Percentiles rank a stretch among this genome's conserved stretches.
These are phyloP conservation scores for Plectosphaerella sp. DNA, from an alignment of 2,329 filamentous ascomycete species.

Conservation along the genomic window DNA sequence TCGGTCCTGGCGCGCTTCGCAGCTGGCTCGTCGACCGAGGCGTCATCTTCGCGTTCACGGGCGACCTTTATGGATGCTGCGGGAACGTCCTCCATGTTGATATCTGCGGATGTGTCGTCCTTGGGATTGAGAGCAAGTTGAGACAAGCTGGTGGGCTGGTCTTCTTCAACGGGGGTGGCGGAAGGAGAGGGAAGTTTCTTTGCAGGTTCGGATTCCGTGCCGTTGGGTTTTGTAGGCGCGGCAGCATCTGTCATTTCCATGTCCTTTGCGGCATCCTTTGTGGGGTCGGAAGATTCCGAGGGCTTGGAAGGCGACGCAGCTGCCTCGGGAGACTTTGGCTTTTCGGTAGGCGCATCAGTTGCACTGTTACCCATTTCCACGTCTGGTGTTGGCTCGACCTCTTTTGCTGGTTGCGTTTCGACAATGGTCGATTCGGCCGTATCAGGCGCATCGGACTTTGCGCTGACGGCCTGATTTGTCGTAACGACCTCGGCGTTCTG, in stretches of 20 bases:
- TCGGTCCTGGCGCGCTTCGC: slow-evolving; percentile 80
- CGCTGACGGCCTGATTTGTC: slow-evolving; percentile 18
- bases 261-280: background rate
- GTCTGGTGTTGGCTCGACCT: slow-evolving; percentile 3
- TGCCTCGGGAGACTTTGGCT: background rate
- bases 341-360: background rate
- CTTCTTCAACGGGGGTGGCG: slow-evolving; percentile 15
- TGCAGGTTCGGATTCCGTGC: background rate
- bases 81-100: slow-evolving; percentile 51
- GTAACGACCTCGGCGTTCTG: slow-evolving; percentile 19
- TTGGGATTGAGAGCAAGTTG: slow-evolving; percentile 29
- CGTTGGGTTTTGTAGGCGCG: background rate
- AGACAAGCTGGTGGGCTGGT: slow-evolving; percentile 30
- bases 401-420: background rate
- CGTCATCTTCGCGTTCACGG: slow-evolving; percentile 77
- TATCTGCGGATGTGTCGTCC: slow-evolving; percentile 24
- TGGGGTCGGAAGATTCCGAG: background rate
- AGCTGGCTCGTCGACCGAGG: slow-evolving; percentile 60
- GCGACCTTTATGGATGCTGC: slow-evolving; percentile 53
- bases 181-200: slow-evolving; percentile 1
- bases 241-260: background rate
- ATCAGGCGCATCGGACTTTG: slow-evolving; percentile 1
- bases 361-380: slow-evolving; percentile 9
- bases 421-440: background rate
- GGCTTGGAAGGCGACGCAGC: background rate